phyloP scores from a whole-genome alignment of 768 basidiomycete genomes.

The Rhodocollybia butyracea region DNA sequence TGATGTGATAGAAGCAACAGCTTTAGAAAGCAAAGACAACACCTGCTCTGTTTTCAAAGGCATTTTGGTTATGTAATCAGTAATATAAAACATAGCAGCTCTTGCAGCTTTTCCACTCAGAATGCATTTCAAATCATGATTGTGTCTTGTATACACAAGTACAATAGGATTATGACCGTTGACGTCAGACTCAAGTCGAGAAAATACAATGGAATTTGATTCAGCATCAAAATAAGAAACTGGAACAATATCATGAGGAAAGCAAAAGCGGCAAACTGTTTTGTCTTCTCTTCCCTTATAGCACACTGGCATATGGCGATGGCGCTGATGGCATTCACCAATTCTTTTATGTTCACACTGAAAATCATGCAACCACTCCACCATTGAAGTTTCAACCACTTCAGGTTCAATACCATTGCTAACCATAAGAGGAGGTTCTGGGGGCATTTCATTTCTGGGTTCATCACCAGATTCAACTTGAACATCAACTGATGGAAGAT shows the following conservation, averaged over 20 bases:
- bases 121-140: slow-evolving; percentile 32
- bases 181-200: slow-evolving; percentile 22
- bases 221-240: slow-evolving; percentile 25
- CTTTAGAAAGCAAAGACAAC: slow-evolving; percentile 20
- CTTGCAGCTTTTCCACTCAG: slow-evolving; percentile 29
- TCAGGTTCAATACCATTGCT: neutral
- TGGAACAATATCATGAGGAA: slow-evolving; percentile 28
- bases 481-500: slow-evolving; percentile 24
- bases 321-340: neutral
- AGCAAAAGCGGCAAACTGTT: slow-evolving; percentile 25
- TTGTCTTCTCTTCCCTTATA: neutral
- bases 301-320: neutral
- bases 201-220: slow-evolving; percentile 26
- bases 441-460: slow-evolving; percentile 21
- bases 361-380: slow-evolving; percentile 25
- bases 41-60: slow-evolving; percentile 24
- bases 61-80: slow-evolving; percentile 33
- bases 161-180: slow-evolving; percentile 32
- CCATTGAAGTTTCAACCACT: slow-evolving; percentile 9
- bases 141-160: slow-evolving; percentile 29
- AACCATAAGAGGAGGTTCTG: slow-evolving; percentile 8
- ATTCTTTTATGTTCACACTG: slow-evolving; percentile 19
- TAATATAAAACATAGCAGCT: slow-evolving; percentile 34
- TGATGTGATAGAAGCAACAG: slow-evolving; percentile 12
- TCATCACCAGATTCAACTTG: slow-evolving; percentile 14